Base-by-base conservation (phyloP, 805 yeast species). In the Zygosaccharomyces bailii region DNA sequence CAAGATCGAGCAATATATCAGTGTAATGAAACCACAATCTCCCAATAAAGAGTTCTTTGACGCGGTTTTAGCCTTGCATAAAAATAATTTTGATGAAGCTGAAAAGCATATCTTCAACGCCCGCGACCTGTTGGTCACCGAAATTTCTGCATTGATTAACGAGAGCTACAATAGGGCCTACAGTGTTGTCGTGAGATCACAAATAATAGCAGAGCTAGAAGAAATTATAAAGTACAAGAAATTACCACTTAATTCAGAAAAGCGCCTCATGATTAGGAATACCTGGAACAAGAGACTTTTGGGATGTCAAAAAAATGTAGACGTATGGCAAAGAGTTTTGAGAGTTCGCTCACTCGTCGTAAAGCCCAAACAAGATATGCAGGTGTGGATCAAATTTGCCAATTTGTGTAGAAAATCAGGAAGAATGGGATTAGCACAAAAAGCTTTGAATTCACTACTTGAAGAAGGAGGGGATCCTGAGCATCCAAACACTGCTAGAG, bases 361-460 rank as follows among this genome's bases (percentile, higher is more conserved):
- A 35, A 84, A 84, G 51, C 99, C 99, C 2, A 87, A 90, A 53
- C 95, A 93, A 57, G 97, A 93, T 61, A 85, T 90, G 93, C 93
- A 86, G 43, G 87, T 90, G 78, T 89, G 98, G 96, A 91, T 93
- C 57, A 90, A 93, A 65, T 95, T 93, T 73, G 98, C 99, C 16
- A 93, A 93, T 59, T 71, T 93, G 46, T 89, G 98, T 62, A 78
- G 99, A 50, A 93, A 93, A 67, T 85, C 96, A 13, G 96, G 96
- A 5, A 74, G 99, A 51, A 71, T 88, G 54, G 91, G 91, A 5
- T 70, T 95, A 43, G 97, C 99, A 2, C 97, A 91, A 59, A 89
- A 89, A 61, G 86, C 97, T 0, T 72, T 95, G 52, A 85, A 86
- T 54, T 77, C 83, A 4, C 72, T 93, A 45, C 62, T 89, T 24